Conservation (phyloP, 148 eudicot genomes). For the Rhododendron kiyosumense region DNA sequence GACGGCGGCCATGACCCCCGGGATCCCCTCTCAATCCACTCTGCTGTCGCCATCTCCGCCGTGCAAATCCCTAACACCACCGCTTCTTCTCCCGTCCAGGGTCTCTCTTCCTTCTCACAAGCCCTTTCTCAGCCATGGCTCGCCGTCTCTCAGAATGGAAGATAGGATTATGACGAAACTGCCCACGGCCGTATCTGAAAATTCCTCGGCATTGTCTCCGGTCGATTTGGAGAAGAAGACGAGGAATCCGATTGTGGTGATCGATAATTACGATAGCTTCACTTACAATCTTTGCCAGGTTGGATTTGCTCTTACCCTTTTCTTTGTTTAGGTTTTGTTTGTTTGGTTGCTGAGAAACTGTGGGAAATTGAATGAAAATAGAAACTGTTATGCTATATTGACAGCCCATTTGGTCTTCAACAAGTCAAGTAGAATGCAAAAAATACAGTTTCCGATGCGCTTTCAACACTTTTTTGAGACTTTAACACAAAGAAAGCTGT, state of each 20-base stretch:
- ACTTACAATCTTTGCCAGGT: conserved; percentile 99
- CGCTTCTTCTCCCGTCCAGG: not conserved
- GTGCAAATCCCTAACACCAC: not conserved
- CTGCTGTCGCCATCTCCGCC: not conserved
- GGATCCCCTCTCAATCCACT: not conserved
- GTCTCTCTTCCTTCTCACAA: not conserved
- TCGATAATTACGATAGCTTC: conserved; percentile 96
- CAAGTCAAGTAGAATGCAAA: not conserved
- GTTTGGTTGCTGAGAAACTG: conserved; percentile 3
- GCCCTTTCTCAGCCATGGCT: not conserved
- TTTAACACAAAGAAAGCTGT: not conserved
- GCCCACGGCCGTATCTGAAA: conserved; percentile 5
- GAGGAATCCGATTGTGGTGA: conserved; percentile 57
- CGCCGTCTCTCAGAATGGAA: not conserved
- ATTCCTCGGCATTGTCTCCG: not conserved
- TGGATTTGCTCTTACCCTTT: not conserved
- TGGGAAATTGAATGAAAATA: not conserved
- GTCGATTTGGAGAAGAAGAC: not conserved
- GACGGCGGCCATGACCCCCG: not conserved
- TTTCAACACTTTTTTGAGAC: not conserved
- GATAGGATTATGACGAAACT: not conserved
- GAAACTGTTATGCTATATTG: too few species aligned
- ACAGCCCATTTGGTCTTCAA: too few species aligned
- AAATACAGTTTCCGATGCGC: not conserved
- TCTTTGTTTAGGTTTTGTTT: not conserved